phyloP scores from a whole-genome alignment of 1,139 yeast species.

The Hyphopichia burtonii region DNA sequence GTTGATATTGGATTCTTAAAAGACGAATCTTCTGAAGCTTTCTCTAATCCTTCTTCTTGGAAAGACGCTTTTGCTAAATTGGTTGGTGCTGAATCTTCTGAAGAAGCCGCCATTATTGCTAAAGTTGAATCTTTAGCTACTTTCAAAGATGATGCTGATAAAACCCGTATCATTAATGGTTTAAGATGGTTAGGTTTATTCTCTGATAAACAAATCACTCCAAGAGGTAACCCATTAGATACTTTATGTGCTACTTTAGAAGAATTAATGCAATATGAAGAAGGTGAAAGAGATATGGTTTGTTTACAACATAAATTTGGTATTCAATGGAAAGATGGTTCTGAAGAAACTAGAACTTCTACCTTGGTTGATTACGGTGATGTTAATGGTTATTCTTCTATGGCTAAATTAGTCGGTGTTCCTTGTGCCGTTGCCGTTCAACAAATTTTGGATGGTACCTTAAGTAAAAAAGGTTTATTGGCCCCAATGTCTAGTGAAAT shows the following conservation, averaged over 20 bases:
- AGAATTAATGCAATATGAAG: slow-evolving; percentile 92
- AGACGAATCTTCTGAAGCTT: slow-evolving; percentile 65
- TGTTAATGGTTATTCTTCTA: slow-evolving; percentile 91
- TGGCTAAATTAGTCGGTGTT: slow-evolving; percentile 98
- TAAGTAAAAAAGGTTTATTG: slow-evolving; percentile 69
- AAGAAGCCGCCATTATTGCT: slow-evolving; percentile 70
- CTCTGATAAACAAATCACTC: slow-evolving; percentile 70
- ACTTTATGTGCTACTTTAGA: slow-evolving; percentile 96
- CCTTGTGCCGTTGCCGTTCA: slow-evolving; percentile 96
- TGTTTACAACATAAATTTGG: slow-evolving; percentile 97
- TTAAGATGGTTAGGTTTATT: slow-evolving; percentile 93
- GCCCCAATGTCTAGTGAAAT: slow-evolving; percentile 93
- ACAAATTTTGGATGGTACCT: slow-evolving; percentile 82
- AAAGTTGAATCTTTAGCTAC: slow-evolving; percentile 76
- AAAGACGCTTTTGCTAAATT: slow-evolving; percentile 79
- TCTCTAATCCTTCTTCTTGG: slow-evolving; percentile 70
- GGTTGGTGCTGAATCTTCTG: slow-evolving; percentile 68
- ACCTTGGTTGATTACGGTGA: slow-evolving; percentile 94
- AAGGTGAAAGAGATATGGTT: slow-evolving; percentile 94
- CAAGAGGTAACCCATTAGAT: slow-evolving; percentile 94
- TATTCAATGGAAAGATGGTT: slow-evolving; percentile 93
- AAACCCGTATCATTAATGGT: slow-evolving; percentile 84
- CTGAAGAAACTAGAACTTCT: slow-evolving; percentile 87
- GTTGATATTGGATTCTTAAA: slow-evolving; percentile 92
- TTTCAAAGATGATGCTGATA: slow-evolving; percentile 79